Evolutionary conservation across 257 asterid species (phyloP).

Genomic region (Capsicum chinense): DNA sequence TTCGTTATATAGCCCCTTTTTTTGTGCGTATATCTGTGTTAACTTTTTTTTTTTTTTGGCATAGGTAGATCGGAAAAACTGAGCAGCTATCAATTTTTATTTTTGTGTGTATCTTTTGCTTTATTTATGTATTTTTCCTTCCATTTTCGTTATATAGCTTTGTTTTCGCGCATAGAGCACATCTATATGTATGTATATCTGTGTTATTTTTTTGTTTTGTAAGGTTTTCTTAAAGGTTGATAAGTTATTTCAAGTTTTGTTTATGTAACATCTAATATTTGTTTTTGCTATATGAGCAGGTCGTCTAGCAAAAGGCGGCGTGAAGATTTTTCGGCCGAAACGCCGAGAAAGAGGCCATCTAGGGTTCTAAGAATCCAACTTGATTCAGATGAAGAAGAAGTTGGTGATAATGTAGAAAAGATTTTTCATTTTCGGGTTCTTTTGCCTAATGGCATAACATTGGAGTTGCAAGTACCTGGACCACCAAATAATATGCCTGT

Average conservation of each 20-base stretch:
- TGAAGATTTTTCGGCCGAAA: constrained; percentile 35
- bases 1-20: not conserved
- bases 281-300: constrained; percentile 20
- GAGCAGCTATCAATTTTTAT: not conserved
- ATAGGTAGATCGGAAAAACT: not conserved
- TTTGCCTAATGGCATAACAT: constrained; percentile 55
- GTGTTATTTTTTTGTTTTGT: too few species aligned
- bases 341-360: constrained; percentile 37
- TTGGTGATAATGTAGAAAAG: not conserved
- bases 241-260: not conserved
- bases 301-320: constrained; percentile 46
- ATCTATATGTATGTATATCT: too few species aligned
- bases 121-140: too few species aligned
- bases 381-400: constrained; percentile 25
- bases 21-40: not conserved
- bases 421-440: constrained; percentile 52
- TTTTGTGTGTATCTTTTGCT: too few species aligned
- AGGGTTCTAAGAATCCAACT: not conserved
- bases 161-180: too few species aligned
- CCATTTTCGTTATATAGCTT: too few species aligned
- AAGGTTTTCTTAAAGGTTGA: not conserved
- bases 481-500: constrained; percentile 38
- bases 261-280: not conserved
- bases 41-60: not conserved
- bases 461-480: constrained; percentile 47